Conservation (phyloP, 2,329 filamentous ascomycete genomes). For the Diplodia sapinea region DNA sequence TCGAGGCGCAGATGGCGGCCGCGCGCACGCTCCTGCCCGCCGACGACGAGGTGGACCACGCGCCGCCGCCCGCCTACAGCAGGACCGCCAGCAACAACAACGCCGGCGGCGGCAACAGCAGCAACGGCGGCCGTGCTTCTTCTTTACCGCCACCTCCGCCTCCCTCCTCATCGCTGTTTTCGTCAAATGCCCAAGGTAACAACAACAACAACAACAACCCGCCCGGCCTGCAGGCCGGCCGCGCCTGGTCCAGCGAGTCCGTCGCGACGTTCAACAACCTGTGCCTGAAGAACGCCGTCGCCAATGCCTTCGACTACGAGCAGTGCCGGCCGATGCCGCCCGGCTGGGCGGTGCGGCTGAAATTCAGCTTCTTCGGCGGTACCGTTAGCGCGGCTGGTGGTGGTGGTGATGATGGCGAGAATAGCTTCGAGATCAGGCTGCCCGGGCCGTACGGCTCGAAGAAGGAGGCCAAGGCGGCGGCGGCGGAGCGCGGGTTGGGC, state of each 20-base stretch:
- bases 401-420: slow-evolving; percentile 15
- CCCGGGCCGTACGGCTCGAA: slow-evolving; percentile 45
- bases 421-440: slow-evolving; percentile 35
- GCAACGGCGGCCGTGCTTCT: too few species aligned
- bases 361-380: slow-evolving; percentile 35
- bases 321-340: neutral
- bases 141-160: too few species aligned
- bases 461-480: slow-evolving; percentile 51
- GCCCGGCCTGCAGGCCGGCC: slow-evolving; percentile 1
- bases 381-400: neutral
- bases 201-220: neutral
- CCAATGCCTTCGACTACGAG: slow-evolving; percentile 12
- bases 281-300: slow-evolving; percentile 30
- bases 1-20: slow-evolving; percentile 23
- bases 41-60: neutral
- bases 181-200: neutral
- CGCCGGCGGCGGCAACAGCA: neutral
- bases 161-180: too few species aligned
- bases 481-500: slow-evolving; percentile 43
- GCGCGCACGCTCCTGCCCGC: neutral
- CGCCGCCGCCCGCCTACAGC: neutral
- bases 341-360: slow-evolving; percentile 38
- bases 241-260: slow-evolving; percentile 20
- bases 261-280: slow-evolving; percentile 32
- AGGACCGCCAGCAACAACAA: neutral